phyloP scores from a whole-genome alignment of 2,329 filamentous ascomycete genomes.

The Fusarium sp. region DNA sequence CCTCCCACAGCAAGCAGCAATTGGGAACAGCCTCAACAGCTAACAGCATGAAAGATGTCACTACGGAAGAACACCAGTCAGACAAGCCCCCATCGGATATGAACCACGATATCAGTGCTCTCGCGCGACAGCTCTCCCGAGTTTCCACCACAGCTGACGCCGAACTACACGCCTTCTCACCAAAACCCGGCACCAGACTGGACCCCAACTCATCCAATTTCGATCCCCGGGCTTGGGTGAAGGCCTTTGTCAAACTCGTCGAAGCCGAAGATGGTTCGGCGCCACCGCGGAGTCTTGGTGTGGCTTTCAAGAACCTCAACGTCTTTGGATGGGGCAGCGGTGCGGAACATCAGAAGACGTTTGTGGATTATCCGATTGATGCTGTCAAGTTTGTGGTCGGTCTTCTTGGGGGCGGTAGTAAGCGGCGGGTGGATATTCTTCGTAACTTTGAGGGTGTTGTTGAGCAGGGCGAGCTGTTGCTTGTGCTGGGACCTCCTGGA shows the following conservation, averaged over 20 bases:
- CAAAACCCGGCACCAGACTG: slow-evolving; percentile 35
- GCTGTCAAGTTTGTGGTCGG: slow-evolving; percentile 5
- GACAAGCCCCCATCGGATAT: not conserved
- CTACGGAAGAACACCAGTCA: not conserved
- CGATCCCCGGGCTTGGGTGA: slow-evolving; percentile 46
- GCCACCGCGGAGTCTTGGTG: slow-evolving; percentile 43
- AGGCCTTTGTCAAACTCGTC: slow-evolving; percentile 44
- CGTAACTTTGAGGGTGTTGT: slow-evolving; percentile 49
- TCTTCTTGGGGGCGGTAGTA: slow-evolving; percentile 12
- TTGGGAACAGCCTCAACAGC: slow-evolving; percentile 18
- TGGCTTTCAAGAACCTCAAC: slow-evolving; percentile 46
- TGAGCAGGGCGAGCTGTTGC: slow-evolving; percentile 48
- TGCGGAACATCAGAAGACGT: slow-evolving; percentile 43
- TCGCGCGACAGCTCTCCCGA: slow-evolving; percentile 33
- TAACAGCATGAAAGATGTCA: slow-evolving; percentile 4
- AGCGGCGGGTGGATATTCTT: slow-evolving; percentile 45
- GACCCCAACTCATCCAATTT: slow-evolving; percentile 47
- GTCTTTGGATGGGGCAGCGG: slow-evolving; percentile 48
- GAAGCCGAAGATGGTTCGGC: slow-evolving; percentile 46
- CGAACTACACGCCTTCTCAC: slow-evolving; percentile 39
- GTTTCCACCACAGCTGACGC: slow-evolving; percentile 26
- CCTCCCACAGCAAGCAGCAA: not conserved
- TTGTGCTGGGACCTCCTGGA: slow-evolving; percentile 65
- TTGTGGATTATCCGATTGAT: slow-evolving; percentile 43
- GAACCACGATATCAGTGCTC: slow-evolving; percentile 16